These are phyloP conservation scores for Paraleonurus japonicus DNA, from an alignment of 257 asterid genomes.

Conservation along the genomic window DNA sequence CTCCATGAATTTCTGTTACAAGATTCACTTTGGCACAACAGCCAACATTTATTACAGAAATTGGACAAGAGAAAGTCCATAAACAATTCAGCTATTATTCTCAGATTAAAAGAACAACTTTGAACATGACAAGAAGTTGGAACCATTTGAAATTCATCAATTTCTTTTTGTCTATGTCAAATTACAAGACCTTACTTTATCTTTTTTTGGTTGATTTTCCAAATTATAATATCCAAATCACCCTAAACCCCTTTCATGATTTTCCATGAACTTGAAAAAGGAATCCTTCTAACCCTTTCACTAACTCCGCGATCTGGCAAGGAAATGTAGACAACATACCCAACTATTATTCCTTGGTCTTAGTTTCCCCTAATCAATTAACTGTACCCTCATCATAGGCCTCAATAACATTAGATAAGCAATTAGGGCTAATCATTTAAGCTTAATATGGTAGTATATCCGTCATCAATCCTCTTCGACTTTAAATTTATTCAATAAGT, in stretches of 20 bases:
- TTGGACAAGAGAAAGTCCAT: not conserved
- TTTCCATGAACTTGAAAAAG: not conserved
- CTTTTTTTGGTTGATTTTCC: slow-evolving; percentile 8
- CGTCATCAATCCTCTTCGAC: not conserved
- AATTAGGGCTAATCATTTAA: slow-evolving; percentile 17
- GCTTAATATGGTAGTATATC: not conserved
- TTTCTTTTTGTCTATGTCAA: not conserved
- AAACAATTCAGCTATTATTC: not conserved
- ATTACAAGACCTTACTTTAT: not conserved
- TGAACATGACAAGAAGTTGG: slow-evolving; percentile 1
- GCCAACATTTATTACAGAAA: not conserved
- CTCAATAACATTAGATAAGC: not conserved
- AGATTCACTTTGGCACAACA: not conserved
- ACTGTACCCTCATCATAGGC: not conserved
- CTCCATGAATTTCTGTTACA: not conserved
- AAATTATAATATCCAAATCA: slow-evolving; percentile 15
- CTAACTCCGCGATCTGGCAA: not conserved
- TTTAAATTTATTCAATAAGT: not conserved
- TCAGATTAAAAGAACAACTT: not conserved
- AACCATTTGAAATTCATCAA: slow-evolving; percentile 5
- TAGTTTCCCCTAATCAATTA: not conserved
- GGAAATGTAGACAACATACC: not conserved
- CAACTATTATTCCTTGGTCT: not conserved
- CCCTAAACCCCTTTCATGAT: slow-evolving; percentile 9
- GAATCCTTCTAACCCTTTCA: not conserved